These are phyloP conservation scores for Cystobasidiaceae sp. DNA, from an alignment of 1,284 basidiomycete species.

Conservation along the genomic window DNA sequence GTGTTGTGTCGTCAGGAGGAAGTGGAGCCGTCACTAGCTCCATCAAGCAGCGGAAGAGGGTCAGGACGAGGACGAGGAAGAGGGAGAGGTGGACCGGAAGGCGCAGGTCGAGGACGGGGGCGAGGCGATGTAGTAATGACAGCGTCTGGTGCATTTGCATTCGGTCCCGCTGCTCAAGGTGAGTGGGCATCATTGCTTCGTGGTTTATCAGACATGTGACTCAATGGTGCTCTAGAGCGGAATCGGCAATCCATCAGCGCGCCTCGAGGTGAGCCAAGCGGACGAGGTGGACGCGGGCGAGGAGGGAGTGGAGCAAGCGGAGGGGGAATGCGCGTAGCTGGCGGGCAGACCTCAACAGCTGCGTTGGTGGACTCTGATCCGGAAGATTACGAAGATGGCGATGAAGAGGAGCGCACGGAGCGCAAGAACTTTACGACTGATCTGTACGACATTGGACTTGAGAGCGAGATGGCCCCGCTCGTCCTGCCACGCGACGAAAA, in stretches of 20 bases:
- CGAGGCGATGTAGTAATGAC: slow-evolving; percentile 11
- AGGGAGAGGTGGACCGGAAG: slow-evolving; percentile 8
- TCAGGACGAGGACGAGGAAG: slow-evolving; percentile 15
- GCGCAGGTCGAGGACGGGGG: slow-evolving; percentile 4
- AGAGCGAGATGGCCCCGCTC: slow-evolving; percentile 40
- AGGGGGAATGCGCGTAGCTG: neutral
- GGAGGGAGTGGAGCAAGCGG: slow-evolving; percentile 7
- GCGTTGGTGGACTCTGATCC: slow-evolving; percentile 29
- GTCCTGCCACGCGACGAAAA: slow-evolving; percentile 39
- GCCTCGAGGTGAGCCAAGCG: neutral
- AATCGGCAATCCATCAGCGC: neutral
- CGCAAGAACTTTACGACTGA: slow-evolving; percentile 23
- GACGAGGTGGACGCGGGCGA: neutral
- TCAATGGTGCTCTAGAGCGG: neutral
- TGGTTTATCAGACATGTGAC: neutral
- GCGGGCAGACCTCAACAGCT: slow-evolving; percentile 13
- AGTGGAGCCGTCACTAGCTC: slow-evolving; percentile 1
- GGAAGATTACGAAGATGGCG: slow-evolving; percentile 35
- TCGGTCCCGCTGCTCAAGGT: slow-evolving; percentile 20
- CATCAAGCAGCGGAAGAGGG: neutral
- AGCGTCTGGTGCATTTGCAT: slow-evolving; percentile 20
- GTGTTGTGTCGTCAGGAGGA: neutral
- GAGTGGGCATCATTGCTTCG: neutral
- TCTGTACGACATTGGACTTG: slow-evolving; percentile 39
- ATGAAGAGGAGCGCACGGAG: slow-evolving; percentile 34